Evolutionary conservation across 164 flowering plant genomes (phyloP), one percentile per base, ranked within the genome.

Genomic region (Piper betle): DNA sequence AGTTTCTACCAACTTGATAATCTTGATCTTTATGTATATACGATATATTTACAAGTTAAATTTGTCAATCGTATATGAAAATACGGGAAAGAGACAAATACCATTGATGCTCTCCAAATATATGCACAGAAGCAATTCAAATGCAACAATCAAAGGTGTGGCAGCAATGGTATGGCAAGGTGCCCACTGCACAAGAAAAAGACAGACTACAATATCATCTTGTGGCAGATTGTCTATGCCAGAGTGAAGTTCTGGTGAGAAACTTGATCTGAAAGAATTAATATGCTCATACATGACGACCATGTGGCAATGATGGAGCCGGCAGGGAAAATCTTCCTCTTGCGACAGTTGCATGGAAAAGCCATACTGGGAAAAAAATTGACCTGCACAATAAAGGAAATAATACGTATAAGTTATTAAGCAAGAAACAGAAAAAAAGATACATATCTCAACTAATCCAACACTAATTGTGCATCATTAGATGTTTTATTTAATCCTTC

Each of bases 301-400:
- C 89, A 76, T 80, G 88, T 2, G 97, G 96, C 63, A 80, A 71
- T 38, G 87, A 80, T 53, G 97, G 96, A 62, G 97, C 97, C 61
- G 94, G 96, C 55, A 88, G 73, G 16, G 97, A 91, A 77, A 91
- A 91, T 67, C 96, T 81, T 70, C 96, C 94, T 92, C 96, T 80
- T 13, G 96, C 90, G 66, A 88, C 87, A 71, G 81, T 81, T 53
- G 73, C 79, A 73, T 91, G 97, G 72, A 91, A 91, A 58, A 81
- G 69, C 96, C 94, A 91, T 56, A 91, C 77, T 5, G 97, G 97
- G 52, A 71, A 67, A 75, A 86, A 88, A 50, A 86, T 66, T 5
- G 73, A 11, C 96, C 97, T 86, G 83, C 77, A 82, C 39, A 55
- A 2, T 25, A 25, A 25, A 25, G 2, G 33, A 25, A 25, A 25